These are phyloP conservation scores for Logfia minima DNA, from an alignment of 129 eudicot species.

Conservation along the genomic window DNA sequence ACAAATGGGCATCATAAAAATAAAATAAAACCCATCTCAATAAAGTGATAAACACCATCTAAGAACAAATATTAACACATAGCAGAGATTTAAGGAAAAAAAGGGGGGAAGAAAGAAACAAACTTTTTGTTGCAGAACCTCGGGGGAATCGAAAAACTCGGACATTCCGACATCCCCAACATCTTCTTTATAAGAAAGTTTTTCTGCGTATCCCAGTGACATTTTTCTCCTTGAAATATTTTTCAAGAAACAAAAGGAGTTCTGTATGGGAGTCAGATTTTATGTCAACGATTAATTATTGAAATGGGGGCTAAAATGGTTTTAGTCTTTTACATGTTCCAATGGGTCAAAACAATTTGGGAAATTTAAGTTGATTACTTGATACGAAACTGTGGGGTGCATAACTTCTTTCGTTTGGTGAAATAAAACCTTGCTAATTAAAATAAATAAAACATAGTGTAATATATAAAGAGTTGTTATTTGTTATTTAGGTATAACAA, in stretches of 20 bases:
- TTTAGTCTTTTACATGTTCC: background rate
- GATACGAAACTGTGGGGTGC: no score
- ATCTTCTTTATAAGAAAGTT: slow-evolving; percentile 63
- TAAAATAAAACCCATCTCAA: background rate
- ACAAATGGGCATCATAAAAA: slow-evolving; percentile 1
- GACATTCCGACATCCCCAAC: slow-evolving; percentile 66
- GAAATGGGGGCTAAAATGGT: slow-evolving; percentile 4
- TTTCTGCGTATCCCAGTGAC: slow-evolving; percentile 66
- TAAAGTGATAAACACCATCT: background rate
- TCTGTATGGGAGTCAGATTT: background rate
- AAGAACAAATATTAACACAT: background rate
- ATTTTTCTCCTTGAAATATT: slow-evolving; percentile 20
- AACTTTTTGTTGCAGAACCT: slow-evolving; percentile 47
- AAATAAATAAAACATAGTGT: no score
- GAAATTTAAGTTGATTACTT: no score
- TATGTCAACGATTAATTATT: background rate
- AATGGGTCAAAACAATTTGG: background rate
- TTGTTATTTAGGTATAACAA: no score
- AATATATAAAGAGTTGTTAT: no score
- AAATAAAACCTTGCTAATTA: no score
- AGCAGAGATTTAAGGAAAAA: background rate
- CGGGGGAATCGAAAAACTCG: slow-evolving; percentile 49
- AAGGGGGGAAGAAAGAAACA: background rate
- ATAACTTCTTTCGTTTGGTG: no score
- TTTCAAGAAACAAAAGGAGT: background rate